Conservation (phyloP, 495 filamentous ascomycete species). For the Aspergillus ostianus region DNA sequence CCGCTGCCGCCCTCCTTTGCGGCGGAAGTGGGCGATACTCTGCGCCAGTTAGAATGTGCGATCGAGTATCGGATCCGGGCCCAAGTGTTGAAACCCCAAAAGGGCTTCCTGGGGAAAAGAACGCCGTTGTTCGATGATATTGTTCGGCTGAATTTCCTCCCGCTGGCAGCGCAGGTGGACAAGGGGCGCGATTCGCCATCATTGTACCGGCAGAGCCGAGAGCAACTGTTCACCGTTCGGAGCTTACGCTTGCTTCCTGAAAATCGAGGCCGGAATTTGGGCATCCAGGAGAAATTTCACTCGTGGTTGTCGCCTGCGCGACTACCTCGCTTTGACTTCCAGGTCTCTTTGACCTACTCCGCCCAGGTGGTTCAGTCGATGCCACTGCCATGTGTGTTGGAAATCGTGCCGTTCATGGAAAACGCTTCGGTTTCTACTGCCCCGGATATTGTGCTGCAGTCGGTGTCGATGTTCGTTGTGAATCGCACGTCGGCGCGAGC, state of each 20-base stretch:
- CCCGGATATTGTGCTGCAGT: slow-evolving; percentile 14
- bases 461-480: slow-evolving; percentile 8
- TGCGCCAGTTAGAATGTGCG: slow-evolving; percentile 9
- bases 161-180: slow-evolving; percentile 4
- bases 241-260: slow-evolving; percentile 14
- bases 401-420: slow-evolving; percentile 8
- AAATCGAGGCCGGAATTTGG: slow-evolving; percentile 11
- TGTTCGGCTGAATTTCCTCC: slow-evolving; percentile 9
- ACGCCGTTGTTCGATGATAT: slow-evolving; percentile 4
- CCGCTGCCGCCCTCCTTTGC: slow-evolving; percentile 14
- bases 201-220: slow-evolving; percentile 1
- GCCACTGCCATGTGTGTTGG: slow-evolving; percentile 9
- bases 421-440: slow-evolving; percentile 4
- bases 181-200: background rate
- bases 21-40: background rate
- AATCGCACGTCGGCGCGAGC: slow-evolving; percentile 13
- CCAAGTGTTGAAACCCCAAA: slow-evolving; percentile 9
- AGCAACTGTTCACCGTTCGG: slow-evolving; percentile 12
- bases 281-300: slow-evolving; percentile 9
- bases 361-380: slow-evolving; percentile 6
- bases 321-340: slow-evolving; percentile 16
- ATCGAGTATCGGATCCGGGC: slow-evolving; percentile 17
- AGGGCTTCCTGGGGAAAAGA: slow-evolving; percentile 6
- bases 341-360: slow-evolving; percentile 11
- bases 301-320: slow-evolving; percentile 12